Percentiles rank a stretch among this genome's conserved stretches.
These are phyloP conservation scores for Xylariaceae sp. DNA, from an alignment of 2,329 filamentous ascomycete species.

Conservation along the genomic window DNA sequence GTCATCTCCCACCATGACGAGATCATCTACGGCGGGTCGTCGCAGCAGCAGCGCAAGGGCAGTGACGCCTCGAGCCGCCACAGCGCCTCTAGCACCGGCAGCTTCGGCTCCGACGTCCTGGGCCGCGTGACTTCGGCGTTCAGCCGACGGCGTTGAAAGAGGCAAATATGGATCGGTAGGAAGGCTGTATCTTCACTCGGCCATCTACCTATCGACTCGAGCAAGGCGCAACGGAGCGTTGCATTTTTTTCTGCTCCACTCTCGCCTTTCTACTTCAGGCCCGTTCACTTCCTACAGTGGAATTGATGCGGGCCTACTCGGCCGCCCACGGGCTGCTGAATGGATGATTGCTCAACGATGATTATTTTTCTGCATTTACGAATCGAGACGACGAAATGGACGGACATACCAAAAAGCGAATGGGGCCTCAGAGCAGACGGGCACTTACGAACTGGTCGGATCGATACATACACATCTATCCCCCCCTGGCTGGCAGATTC, in stretches of 20 bases:
- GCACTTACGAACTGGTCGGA: slow-evolving; percentile 12
- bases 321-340: neutral
- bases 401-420: slow-evolving; percentile 3
- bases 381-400: neutral
- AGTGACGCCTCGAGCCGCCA: slow-evolving; percentile 23
- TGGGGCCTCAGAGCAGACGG: slow-evolving; percentile 28
- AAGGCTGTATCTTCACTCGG: too few species aligned
- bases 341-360: neutral
- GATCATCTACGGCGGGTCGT: slow-evolving; percentile 1
- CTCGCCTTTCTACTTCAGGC: too few species aligned
- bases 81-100: slow-evolving; percentile 23
- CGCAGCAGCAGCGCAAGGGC: slow-evolving; percentile 15
- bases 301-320: neutral
- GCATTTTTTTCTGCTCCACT: too few species aligned
- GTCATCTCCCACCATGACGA: slow-evolving; percentile 22
- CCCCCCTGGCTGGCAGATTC: slow-evolving; percentile 22
- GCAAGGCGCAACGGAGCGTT: slow-evolving; percentile 12
- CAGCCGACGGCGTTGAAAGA: slow-evolving; percentile 17
- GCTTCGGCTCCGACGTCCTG: slow-evolving; percentile 27
- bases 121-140: slow-evolving; percentile 32
- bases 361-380: neutral
- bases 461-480: slow-evolving; percentile 8
- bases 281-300: too few species aligned
- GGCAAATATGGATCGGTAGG: too few species aligned
- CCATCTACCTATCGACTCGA: too few species aligned